Conservation (phyloP, 305 asterid genomes). For the Lippia alba region DNA sequence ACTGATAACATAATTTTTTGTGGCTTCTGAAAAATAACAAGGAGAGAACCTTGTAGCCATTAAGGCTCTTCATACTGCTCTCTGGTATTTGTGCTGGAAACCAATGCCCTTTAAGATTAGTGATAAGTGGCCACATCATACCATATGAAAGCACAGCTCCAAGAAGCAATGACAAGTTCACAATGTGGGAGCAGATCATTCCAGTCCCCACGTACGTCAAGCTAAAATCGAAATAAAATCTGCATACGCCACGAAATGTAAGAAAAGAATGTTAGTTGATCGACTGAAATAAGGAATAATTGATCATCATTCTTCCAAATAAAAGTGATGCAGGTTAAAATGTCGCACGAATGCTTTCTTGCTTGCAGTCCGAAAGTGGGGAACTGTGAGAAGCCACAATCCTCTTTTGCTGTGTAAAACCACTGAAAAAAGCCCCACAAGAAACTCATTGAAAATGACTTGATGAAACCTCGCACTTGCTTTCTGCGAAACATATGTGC, state of each 20-base stretch:
- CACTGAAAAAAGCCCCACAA: constrained; percentile 88
- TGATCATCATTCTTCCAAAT: too few relatives aligned
- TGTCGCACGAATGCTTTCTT: constrained; percentile 66
- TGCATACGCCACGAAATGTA: constrained; percentile 22
- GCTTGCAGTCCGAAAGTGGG: constrained; percentile 88
- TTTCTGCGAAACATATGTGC: constrained; percentile 47
- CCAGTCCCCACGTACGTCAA: constrained; percentile 87
- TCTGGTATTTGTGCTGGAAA: constrained; percentile 66
- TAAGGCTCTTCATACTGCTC: constrained; percentile 76
- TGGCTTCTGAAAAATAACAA: not conserved
- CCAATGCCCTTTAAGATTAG: constrained; percentile 69
- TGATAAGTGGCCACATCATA: constrained; percentile 78
- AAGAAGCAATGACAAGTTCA: constrained; percentile 74
- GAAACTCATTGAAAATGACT: constrained; percentile 58
- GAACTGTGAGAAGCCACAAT: constrained; percentile 72
- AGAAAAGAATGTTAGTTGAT: not conserved
- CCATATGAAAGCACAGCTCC: constrained; percentile 86
- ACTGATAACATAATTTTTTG: not conserved
- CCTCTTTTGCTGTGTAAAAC: constrained; percentile 71
- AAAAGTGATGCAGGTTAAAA: too few relatives aligned
- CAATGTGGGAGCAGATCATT: constrained; percentile 86
- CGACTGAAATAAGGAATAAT: too few relatives aligned
- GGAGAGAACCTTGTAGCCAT: constrained; percentile 70
- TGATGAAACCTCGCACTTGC: constrained; percentile 63
- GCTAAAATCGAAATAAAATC: constrained; percentile 88